Evolutionary conservation across 495 filamentous ascomycete species (phyloP).

Genomic region (Aspergillus asperescens): DNA sequence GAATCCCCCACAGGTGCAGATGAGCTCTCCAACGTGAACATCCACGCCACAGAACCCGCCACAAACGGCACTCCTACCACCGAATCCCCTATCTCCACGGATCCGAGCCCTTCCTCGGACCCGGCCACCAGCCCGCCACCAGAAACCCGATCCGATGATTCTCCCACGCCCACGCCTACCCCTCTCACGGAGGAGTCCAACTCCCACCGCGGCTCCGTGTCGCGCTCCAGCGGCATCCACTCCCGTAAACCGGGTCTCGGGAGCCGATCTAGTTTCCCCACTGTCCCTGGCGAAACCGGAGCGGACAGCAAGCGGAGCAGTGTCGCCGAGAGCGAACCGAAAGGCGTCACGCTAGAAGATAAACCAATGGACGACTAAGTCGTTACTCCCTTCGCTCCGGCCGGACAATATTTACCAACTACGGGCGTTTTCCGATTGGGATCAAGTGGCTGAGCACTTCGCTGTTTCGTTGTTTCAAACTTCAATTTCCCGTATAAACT

Average conservation of each 20-base stretch:
- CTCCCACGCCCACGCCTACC: conserved; percentile 37
- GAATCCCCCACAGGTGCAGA: conserved; percentile 27
- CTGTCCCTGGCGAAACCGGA: conserved; percentile 26
- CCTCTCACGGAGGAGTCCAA: conserved; percentile 35
- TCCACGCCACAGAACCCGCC: conserved; percentile 25
- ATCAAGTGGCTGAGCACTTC: background rate
- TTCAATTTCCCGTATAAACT: conserved; percentile 20
- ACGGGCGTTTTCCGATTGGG: background rate
- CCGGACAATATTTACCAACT: background rate
- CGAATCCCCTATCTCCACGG: conserved; percentile 31
- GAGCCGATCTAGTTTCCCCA: conserved; percentile 40
- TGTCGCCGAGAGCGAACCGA: conserved; percentile 41
- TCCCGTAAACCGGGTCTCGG: conserved; percentile 40
- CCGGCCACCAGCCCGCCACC: conserved; percentile 28
- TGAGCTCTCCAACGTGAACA: conserved; percentile 26
- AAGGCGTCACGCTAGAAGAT: conserved; percentile 75
- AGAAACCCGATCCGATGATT: conserved; percentile 33
- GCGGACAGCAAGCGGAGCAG: conserved; percentile 45
- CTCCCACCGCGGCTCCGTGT: conserved; percentile 45
- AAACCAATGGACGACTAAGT: conserved; percentile 70
- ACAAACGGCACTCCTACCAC: conserved; percentile 33
- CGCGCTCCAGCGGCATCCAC: conserved; percentile 30
- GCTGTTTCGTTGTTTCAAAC: background rate
- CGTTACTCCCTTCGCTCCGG: too few species aligned
- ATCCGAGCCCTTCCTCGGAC: conserved; percentile 28